A percentile compares a stretch with the other conserved stretches of the same genome.
These are phyloP conservation scores for Bathelium albidoporum DNA, from an alignment of 495 filamentous ascomycete genomes.

Conservation along the genomic window DNA sequence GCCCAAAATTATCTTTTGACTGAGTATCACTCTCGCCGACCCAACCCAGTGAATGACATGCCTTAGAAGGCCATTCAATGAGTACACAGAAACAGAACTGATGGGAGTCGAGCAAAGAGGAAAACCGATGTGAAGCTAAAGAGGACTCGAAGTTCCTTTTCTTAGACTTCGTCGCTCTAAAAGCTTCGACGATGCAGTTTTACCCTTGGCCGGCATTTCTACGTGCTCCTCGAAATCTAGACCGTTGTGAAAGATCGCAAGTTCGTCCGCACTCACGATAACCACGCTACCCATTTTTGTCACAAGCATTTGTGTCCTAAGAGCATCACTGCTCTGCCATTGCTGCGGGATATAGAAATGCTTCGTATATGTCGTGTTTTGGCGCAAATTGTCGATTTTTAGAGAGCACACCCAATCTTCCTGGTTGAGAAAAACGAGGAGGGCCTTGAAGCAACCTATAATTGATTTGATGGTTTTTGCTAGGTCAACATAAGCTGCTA, in stretches of 20 bases:
- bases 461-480: neutral
- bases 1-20: no score
- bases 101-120: neutral
- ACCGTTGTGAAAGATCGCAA: neutral
- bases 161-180: neutral
- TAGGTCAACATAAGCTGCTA: neutral
- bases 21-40: neutral
- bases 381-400: neutral
- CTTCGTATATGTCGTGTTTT: neutral
- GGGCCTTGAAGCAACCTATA: neutral
- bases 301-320: neutral
- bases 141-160: neutral
- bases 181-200: neutral
- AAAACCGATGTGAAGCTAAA: neutral
- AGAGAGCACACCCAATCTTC: neutral
- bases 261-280: neutral
- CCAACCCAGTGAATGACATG: neutral
- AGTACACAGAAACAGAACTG: neutral
- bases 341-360: neutral
- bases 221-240: neutral
- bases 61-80: neutral
- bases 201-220: neutral
- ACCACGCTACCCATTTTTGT: neutral
- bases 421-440: neutral
- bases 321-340: neutral